Conservation (phyloP, 306 rosid genomes). For the Cicer judaicum region DNA sequence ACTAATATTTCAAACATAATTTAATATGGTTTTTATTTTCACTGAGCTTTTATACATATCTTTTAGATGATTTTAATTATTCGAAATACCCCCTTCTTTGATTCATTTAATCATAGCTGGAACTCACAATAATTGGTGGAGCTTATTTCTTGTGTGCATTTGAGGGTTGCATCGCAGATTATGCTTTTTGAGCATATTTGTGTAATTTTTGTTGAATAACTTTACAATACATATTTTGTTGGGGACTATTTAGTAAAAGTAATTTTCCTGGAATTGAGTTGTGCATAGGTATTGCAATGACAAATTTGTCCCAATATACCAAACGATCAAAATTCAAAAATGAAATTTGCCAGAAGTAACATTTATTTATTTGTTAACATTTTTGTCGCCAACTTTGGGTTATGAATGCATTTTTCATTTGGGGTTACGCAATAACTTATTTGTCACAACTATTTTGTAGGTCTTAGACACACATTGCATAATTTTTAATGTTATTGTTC, state of each 20-base stretch:
- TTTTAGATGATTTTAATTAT: constrained; percentile 29
- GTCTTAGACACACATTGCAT: constrained; percentile 26
- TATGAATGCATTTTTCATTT: constrained; percentile 36
- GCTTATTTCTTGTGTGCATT: constrained; percentile 13
- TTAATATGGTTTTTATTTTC: constrained; percentile 35
- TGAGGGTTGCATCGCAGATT: constrained; percentile 23
- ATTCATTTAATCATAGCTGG: constrained; percentile 35
- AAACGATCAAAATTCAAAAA: constrained; percentile 7
- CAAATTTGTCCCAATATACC: constrained; percentile 8
- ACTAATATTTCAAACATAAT: too few relatives aligned
- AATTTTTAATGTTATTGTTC: constrained; percentile 29
- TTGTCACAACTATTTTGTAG: constrained; percentile 14
- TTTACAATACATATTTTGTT: constrained; percentile 22
- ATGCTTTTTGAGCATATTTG: constrained; percentile 33
- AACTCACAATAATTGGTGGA: constrained; percentile 26
- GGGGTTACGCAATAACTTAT: constrained; percentile 14
- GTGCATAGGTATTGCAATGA: constrained; percentile 15
- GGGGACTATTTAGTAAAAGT: constrained; percentile 29
- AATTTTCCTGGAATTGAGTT: constrained; percentile 15
- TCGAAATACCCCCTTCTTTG: constrained; percentile 7
- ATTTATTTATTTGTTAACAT: constrained; percentile 8
- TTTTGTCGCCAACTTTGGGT: constrained; percentile 29
- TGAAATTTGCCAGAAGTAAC: constrained; percentile 30
- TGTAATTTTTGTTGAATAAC: constrained; percentile 9
- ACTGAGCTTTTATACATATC: constrained; percentile 8